Evolutionary conservation across 2,329 filamentous ascomycete genomes (phyloP), one percentile per base, ranked within the genome.

Genomic region (Blastomyces gilchristii): DNA sequence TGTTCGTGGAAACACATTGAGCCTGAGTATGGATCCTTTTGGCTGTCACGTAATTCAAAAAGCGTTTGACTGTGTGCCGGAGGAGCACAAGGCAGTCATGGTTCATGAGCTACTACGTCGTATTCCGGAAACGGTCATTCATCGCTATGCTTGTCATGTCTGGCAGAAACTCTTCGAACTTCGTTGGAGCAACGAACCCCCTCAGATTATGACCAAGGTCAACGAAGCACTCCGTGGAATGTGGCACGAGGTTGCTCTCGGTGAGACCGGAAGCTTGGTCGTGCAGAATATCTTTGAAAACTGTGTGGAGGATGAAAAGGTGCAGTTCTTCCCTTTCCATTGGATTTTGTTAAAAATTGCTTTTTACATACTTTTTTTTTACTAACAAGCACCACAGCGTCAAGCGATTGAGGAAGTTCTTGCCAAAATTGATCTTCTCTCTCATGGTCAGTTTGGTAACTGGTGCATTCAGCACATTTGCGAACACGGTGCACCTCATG

Each of bases 261-360:
- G 94, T 45, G 94, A 99, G 80, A 99, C 95, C 12, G 94, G 94
- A 65, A 99, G 94, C 75, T 82, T 99, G 69, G 94, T 99, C 56
- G 95, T 99, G 58, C 94, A 99, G 77, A 99, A 99, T 75, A 99
- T 99, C 72, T 99, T 99, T 75, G 94, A 99, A 79, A 99, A 99
- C 72, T 99, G 94, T 71, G 84, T 97, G 39, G 95, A 99, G 72
- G 93, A 97, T 71, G 94, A 99, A 79, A 99, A 99, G 86, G 91
- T 93, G 80, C 67, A 80, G 45, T 18, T 47, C 18, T 54, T 61
- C 53, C 41, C 41, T 37, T 31, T 34, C 16, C 57, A 22, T 22
- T 49, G 6, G 4, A 25, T 62, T 2, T 45, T 70, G 74, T 61
- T 37, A 37, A 37, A 8, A 37, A 37, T 7, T 5, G 5, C 74